A percentile compares a stretch with the other conserved stretches of the same genome.
Conservation (phyloP, 1,284 basidiomycete species). For the Irpex rosettiformis region DNA sequence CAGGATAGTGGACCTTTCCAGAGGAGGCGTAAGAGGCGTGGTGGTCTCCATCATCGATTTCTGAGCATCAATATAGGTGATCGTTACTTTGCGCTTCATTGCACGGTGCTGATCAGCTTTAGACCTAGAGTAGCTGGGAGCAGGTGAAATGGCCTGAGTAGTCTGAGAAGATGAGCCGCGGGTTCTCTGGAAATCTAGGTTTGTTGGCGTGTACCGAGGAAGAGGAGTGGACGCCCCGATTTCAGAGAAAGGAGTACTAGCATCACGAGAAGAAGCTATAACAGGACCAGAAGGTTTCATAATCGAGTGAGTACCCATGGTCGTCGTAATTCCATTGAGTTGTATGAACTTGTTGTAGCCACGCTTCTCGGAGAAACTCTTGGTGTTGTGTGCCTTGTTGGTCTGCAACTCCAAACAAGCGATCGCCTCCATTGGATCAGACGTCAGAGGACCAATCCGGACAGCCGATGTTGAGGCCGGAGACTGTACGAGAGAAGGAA, state of each 20-base stretch:
- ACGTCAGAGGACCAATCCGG: neutral
- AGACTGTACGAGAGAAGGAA: neutral
- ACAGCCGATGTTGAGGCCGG: neutral
- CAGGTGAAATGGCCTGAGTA: neutral
- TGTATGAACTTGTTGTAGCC: conserved; percentile 1
- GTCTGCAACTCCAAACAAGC: neutral
- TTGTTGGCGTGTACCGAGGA: neutral
- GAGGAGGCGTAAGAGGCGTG: neutral
- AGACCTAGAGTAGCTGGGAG: neutral
- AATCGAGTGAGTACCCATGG: neutral
- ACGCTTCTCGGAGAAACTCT: neutral
- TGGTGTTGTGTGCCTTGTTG: neutral
- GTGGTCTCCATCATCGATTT: neutral
- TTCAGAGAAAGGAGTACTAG: neutral
- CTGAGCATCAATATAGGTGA: neutral
- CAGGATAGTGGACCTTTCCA: neutral
- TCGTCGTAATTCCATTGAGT: neutral
- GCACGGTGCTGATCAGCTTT: neutral
- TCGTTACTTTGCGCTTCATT: neutral
- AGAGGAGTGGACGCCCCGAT: neutral
- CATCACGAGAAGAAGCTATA: neutral
- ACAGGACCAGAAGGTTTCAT: neutral
- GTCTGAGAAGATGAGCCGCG: neutral
- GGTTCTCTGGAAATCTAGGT: neutral
- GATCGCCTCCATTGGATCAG: neutral